Conservation (phyloP, 176 grass and related monocot genomes). For the Rhipidocladum racemiflorum region DNA sequence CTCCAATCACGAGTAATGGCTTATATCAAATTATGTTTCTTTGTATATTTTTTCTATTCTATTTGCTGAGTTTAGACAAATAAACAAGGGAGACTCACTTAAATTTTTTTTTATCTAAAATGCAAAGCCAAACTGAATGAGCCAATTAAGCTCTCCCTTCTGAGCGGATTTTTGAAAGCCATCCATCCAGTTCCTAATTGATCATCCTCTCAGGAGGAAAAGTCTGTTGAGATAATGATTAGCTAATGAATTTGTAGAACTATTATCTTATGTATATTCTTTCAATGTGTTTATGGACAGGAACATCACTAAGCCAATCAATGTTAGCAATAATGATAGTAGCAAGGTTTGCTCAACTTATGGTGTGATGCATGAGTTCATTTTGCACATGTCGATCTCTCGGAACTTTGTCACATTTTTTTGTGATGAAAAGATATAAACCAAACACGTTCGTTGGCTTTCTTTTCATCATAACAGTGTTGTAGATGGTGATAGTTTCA, state of each 20-base stretch:
- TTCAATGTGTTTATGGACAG: neutral
- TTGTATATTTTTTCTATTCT: no score
- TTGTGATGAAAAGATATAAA: neutral
- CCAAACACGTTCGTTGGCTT: neutral
- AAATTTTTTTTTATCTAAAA: no score
- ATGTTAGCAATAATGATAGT: neutral
- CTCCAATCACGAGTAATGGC: no score
- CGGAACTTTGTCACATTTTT: neutral
- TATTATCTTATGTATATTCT: neutral
- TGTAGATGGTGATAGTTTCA: neutral
- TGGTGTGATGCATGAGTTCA: slow-evolving; percentile 12
- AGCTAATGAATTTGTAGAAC: neutral
- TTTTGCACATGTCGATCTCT: neutral
- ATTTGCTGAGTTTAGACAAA: no score
- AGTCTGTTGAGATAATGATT: slow-evolving; percentile 5
- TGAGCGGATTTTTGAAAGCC: no score
- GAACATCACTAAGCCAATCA: slow-evolving; percentile 12
- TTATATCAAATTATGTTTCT: no score
- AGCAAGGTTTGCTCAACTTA: slow-evolving; percentile 1
- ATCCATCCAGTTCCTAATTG: neutral
- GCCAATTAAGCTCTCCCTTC: no score
- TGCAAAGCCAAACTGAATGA: no score
- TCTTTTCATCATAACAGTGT: neutral
- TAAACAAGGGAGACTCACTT: no score
- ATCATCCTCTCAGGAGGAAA: slow-evolving; percentile 8